A percentile compares a stretch with the other conserved stretches of the same genome.
These are phyloP conservation scores for Yarrowia alimentaria DNA, from an alignment of 805 yeast genomes.

Conservation along the genomic window DNA sequence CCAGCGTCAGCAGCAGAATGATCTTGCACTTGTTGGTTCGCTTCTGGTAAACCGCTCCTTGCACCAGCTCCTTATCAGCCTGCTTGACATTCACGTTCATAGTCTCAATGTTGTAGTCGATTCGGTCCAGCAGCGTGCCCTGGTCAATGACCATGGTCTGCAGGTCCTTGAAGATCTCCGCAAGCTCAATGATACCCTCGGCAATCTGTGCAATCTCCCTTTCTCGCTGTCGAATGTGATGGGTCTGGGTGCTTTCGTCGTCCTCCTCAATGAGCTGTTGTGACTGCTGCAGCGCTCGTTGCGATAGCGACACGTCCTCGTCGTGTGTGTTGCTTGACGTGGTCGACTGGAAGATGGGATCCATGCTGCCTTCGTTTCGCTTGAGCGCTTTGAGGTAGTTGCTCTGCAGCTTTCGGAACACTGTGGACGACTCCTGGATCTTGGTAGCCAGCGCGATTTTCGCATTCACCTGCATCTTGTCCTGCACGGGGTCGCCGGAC, in stretches of 20 bases:
- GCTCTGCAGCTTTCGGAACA: slow-evolving; percentile 83
- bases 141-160: slow-evolving; percentile 91
- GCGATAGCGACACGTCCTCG: slow-evolving; percentile 40
- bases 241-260: slow-evolving; percentile 41
- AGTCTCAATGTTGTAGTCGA: slow-evolving; percentile 84
- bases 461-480: slow-evolving; percentile 18
- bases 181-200: slow-evolving; percentile 88
- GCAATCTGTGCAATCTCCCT: slow-evolving; percentile 88
- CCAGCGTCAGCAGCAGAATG: slow-evolving; percentile 66
- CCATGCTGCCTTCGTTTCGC: slow-evolving; percentile 61
- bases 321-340: slow-evolving; percentile 30
- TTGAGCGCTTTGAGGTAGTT: slow-evolving; percentile 74
- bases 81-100: slow-evolving; percentile 72
- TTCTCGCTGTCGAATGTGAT: slow-evolving; percentile 68
- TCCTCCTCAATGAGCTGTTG: slow-evolving; percentile 23
- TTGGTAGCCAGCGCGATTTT: slow-evolving; percentile 80
- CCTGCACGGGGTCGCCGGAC: slow-evolving; percentile 31
- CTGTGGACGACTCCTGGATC: slow-evolving; percentile 74
- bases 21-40: slow-evolving; percentile 88
- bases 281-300: slow-evolving; percentile 40
- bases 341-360: slow-evolving; percentile 25
- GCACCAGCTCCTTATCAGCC: slow-evolving; percentile 72
- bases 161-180: slow-evolving; percentile 89
- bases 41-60: slow-evolving; percentile 80
- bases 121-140: slow-evolving; percentile 89